Evolutionary conservation across 352 stramenopile genomes (phyloP).

Genomic region (Globisporangium acanthophoron): DNA sequence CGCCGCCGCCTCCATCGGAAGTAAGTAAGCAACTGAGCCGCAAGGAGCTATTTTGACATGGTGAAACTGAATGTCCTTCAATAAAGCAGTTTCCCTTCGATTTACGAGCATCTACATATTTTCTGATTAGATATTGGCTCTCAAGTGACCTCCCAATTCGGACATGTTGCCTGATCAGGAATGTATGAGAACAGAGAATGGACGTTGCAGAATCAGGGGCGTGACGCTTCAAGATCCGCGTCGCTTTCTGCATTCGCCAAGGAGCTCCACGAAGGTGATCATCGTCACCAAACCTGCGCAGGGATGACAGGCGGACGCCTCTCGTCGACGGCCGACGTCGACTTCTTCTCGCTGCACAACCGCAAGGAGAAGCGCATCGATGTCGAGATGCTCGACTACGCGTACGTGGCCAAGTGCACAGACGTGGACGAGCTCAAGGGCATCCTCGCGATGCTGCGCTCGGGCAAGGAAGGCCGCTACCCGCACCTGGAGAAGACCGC

Average conservation of each 20-base stretch:
- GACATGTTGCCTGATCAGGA: too few species aligned
- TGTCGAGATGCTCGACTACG: constrained; percentile 91
- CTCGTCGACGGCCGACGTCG: constrained; percentile 23
- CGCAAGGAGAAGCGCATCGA: constrained; percentile 64
- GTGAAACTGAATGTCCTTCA: background rate
- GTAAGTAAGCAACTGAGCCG: background rate
- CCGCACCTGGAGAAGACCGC: constrained; percentile 80
- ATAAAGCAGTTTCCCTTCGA: too few species aligned
- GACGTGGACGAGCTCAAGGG: constrained; percentile 84
- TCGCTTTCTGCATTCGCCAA: too few species aligned
- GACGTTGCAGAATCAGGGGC: too few species aligned
- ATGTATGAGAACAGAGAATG: too few species aligned
- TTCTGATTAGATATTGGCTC: too few species aligned
- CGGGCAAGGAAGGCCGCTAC: constrained; percentile 88
- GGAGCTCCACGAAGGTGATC: too few species aligned
- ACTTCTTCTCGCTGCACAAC: constrained; percentile 76
- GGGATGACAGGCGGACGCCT: constrained; percentile 5
- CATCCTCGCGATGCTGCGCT: constrained; percentile 80
- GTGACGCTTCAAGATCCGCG: background rate
- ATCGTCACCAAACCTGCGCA: too few species aligned
- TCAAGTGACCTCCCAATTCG: too few species aligned
- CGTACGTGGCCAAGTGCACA: constrained; percentile 79
- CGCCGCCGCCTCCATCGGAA: background rate
- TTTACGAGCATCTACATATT: too few species aligned
- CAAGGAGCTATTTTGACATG: background rate